These are phyloP conservation scores for Puccinia brachypodii DNA, from an alignment of 1,284 basidiomycete species.

Conservation along the genomic window DNA sequence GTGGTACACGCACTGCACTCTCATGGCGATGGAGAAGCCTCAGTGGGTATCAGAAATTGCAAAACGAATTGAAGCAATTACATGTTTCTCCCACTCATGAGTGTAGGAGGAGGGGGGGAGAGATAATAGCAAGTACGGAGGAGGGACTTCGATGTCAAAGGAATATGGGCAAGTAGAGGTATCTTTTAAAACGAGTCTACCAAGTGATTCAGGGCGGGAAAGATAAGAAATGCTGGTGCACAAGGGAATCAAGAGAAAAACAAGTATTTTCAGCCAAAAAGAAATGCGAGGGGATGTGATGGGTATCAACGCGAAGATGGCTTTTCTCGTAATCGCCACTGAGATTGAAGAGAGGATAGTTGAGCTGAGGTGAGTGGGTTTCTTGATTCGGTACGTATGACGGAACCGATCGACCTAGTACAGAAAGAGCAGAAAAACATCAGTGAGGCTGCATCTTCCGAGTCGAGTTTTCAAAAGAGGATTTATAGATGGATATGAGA, in stretches of 20 bases:
- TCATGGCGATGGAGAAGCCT: too few species aligned
- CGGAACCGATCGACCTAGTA: slow-evolving; percentile 42
- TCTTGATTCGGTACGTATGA: slow-evolving; percentile 35
- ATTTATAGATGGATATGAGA: not conserved
- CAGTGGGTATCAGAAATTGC: too few species aligned
- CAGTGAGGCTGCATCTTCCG: not conserved
- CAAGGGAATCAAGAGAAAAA: not conserved
- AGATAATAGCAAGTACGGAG: too few species aligned
- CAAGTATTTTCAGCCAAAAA: not conserved
- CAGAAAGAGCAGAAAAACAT: not conserved
- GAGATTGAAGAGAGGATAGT: not conserved
- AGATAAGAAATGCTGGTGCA: too few species aligned
- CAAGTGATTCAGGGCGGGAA: too few species aligned
- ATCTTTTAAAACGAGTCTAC: too few species aligned
- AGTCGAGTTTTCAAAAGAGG: not conserved
- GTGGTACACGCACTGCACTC: too few species aligned
- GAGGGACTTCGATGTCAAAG: too few species aligned
- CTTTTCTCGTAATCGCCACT: slow-evolving; percentile 18
- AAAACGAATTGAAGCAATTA: too few species aligned
- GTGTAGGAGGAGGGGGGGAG: too few species aligned
- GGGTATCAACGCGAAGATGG: not conserved
- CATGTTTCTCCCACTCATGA: too few species aligned
- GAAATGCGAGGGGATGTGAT: not conserved
- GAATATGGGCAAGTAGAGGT: too few species aligned
- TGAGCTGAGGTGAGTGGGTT: not conserved